A percentile compares a stretch with the other conserved stretches of the same genome.
phyloP scores from a whole-genome alignment of 768 basidiomycete genomes.

The Trametes elegans region DNA sequence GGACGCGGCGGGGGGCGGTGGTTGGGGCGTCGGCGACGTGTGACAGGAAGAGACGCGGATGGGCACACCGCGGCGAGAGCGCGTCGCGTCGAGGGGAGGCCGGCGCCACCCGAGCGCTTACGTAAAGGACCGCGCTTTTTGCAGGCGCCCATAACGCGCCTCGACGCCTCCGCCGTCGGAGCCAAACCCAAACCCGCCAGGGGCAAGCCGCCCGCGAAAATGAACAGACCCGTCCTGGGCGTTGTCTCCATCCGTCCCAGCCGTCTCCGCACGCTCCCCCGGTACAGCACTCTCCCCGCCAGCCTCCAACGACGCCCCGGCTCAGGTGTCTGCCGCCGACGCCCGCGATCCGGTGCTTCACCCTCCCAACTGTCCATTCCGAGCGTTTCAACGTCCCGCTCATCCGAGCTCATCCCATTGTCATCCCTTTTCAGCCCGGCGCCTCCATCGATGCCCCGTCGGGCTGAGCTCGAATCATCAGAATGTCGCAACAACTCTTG shows the following conservation, averaged over 20 bases:
- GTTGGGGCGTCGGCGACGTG: constrained; percentile 24
- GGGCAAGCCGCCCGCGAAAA: not conserved
- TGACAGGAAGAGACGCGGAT: constrained; percentile 26
- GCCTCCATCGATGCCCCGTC: too few species aligned
- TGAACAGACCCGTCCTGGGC: not conserved
- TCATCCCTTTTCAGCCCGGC: too few species aligned
- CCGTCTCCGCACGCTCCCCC: too few species aligned
- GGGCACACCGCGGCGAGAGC: constrained; percentile 26
- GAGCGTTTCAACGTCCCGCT: constrained; percentile 1
- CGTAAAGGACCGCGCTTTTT: constrained; percentile 17
- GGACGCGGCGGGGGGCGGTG: constrained; percentile 16
- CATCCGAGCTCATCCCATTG: too few species aligned
- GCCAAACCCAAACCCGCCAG: not conserved
- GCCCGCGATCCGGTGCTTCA: constrained; percentile 20
- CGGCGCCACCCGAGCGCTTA: constrained; percentile 20
- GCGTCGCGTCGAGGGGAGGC: constrained; percentile 26
- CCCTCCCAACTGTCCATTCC: constrained; percentile 14
- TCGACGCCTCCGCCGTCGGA: not conserved
- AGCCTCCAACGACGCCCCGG: constrained; percentile 10
- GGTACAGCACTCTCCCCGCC: not conserved
- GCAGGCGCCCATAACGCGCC: constrained; percentile 12
- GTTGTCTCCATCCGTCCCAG: not conserved
- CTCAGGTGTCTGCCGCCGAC: constrained; percentile 13
- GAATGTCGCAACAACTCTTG: too few species aligned
- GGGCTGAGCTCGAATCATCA: too few species aligned